phyloP scores from a whole-genome alignment of 495 filamentous ascomycete species.

The Lentithecium fluviatile region DNA sequence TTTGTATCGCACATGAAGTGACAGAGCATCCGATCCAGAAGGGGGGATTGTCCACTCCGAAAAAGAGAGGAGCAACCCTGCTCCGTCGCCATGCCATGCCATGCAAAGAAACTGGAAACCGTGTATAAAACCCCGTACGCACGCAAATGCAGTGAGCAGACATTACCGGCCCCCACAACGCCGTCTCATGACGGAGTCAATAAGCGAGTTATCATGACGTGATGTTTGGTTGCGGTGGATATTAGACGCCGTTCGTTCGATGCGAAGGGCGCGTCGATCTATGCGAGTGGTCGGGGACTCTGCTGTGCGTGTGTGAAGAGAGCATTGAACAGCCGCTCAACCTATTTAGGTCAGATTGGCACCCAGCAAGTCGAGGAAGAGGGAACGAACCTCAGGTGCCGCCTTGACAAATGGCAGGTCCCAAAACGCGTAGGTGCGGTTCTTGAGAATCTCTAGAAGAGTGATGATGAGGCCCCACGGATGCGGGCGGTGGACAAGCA shows the following conservation, averaged over 20 bases:
- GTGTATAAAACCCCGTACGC: constrained; percentile 26
- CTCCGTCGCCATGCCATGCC: constrained; percentile 28
- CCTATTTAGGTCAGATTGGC: constrained; percentile 15
- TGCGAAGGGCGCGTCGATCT: not conserved
- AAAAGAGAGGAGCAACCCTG: constrained; percentile 6
- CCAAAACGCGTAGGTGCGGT: constrained; percentile 85
- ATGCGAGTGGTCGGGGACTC: constrained; percentile 31
- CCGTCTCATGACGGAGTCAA: not conserved
- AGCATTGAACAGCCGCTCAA: constrained; percentile 33
- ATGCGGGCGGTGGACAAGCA: constrained; percentile 88
- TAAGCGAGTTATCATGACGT: constrained; percentile 1
- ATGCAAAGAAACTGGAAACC: constrained; percentile 3
- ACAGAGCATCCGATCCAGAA: too few species aligned
- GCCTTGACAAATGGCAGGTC: constrained; percentile 87
- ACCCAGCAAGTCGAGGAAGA: not conserved
- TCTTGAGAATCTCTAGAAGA: constrained; percentile 85
- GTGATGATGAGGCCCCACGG: constrained; percentile 95
- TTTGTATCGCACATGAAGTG: too few species aligned
- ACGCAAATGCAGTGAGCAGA: constrained; percentile 36
- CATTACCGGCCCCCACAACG: constrained; percentile 17
- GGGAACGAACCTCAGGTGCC: constrained; percentile 68
- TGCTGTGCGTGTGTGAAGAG: constrained; percentile 35
- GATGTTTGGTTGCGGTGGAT: constrained; percentile 3
- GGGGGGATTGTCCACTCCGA: not conserved
- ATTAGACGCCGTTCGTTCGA: not conserved